phyloP scores from a whole-genome alignment of 2,329 filamentous ascomycete species.

The Rhynchosporium agropyri region DNA sequence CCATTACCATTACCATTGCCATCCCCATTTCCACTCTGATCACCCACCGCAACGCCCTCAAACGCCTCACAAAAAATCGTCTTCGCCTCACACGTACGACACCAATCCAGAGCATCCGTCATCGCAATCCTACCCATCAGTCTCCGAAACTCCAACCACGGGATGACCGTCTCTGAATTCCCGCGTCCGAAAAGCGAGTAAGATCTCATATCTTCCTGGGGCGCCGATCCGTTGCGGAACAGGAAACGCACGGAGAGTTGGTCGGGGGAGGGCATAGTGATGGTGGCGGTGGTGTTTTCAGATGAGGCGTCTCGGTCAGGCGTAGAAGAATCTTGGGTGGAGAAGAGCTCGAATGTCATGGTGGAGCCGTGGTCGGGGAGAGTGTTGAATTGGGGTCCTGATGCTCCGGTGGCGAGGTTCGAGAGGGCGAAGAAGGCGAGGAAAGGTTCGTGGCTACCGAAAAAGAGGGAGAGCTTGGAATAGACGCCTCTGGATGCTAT shows the following conservation, averaged over 20 bases:
- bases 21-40: not conserved
- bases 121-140: conserved; percentile 35
- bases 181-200: conserved; percentile 42
- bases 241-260: conserved; percentile 58
- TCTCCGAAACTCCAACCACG: conserved; percentile 37
- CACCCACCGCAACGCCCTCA: conserved; percentile 7
- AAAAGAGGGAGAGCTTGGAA: conserved; percentile 55
- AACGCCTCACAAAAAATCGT: conserved; percentile 38
- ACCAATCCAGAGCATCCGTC: conserved; percentile 37
- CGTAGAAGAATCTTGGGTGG: conserved; percentile 41
- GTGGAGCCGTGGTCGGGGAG: conserved; percentile 71
- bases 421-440: conserved; percentile 57
- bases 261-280: conserved; percentile 25
- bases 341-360: conserved; percentile 72
- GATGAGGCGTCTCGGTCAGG: too few species aligned
- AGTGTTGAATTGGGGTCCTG: conserved; percentile 51
- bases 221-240: conserved; percentile 52
- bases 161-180: conserved; percentile 37
- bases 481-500: conserved; percentile 46
- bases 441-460: conserved; percentile 58
- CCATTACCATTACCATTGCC: not conserved
- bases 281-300: conserved; percentile 32
- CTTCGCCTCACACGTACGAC: conserved; percentile 30
- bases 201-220: conserved; percentile 39
- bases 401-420: conserved; percentile 45